Conservation (phyloP, 1,139 yeast genomes). For the Entelexis paramagnoliae region DNA sequence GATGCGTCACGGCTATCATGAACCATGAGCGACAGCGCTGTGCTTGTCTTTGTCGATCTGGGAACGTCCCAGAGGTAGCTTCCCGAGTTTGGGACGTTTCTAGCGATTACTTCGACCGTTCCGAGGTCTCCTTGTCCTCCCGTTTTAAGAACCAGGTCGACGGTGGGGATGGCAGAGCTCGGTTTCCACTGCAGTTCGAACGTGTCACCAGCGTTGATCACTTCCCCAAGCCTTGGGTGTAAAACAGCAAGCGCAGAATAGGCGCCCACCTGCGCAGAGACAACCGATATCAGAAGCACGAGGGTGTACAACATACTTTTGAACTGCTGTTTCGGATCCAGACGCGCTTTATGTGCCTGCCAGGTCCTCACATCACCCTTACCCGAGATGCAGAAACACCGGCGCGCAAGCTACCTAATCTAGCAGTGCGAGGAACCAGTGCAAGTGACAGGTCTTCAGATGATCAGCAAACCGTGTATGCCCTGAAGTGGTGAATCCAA, state of each 20-base stretch:
- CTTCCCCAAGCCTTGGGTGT: slow-evolving; percentile 28
- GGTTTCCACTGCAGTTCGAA: slow-evolving; percentile 29
- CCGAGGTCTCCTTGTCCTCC: slow-evolving; percentile 27
- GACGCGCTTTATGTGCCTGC: background rate
- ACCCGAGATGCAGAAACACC: background rate
- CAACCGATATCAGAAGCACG: background rate
- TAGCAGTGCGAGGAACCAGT: background rate
- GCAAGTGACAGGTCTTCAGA: background rate
- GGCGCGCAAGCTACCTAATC: background rate
- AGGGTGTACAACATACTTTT: background rate
- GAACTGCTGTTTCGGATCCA: background rate
- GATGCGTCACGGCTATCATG: slow-evolving; percentile 24
- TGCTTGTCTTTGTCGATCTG: slow-evolving; percentile 21
- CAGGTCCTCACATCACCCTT: background rate
- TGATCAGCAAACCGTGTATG: background rate
- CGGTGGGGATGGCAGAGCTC: slow-evolving; percentile 25
- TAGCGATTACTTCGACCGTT: slow-evolving; percentile 27
- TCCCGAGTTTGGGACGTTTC: slow-evolving; percentile 28
- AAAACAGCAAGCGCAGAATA: slow-evolving; percentile 22
- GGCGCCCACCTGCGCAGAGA: background rate
- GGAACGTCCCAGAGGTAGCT: slow-evolving; percentile 29
- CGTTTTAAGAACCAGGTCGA: slow-evolving; percentile 28
- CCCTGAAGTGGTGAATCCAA: background rate
- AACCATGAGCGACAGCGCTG: slow-evolving; percentile 33
- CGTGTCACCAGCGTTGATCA: slow-evolving; percentile 26